Evolutionary conservation across 306 rosid genomes (phyloP).

Genomic region (Prosopis cineraria): DNA sequence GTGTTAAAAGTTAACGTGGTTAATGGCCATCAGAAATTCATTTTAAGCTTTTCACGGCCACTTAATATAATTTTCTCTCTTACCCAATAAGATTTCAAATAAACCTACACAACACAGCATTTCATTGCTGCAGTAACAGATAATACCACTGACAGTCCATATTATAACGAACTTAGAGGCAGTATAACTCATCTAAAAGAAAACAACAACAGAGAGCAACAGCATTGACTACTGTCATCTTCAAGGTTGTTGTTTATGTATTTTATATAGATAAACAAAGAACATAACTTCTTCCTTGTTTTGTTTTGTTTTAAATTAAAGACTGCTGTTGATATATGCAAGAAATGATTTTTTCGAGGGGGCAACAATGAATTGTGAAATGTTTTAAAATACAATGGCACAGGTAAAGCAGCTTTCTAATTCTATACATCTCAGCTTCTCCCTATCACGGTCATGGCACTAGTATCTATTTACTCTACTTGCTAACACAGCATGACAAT

Average conservation of each 20-base stretch:
- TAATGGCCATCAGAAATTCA: conserved; percentile 13
- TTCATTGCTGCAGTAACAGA: neutral
- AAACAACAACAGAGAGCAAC: neutral
- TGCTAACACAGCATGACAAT: neutral
- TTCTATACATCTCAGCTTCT: neutral
- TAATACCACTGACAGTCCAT: neutral
- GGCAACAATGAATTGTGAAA: neutral
- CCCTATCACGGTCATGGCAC: neutral
- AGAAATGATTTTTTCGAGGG: neutral
- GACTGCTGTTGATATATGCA: conserved; percentile 7
- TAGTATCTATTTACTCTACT: neutral
- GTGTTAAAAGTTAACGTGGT: neutral
- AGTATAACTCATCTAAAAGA: neutral
- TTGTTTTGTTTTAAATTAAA: neutral
- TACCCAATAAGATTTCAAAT: neutral
- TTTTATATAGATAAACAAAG: neutral
- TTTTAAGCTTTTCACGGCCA: neutral
- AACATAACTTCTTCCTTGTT: neutral
- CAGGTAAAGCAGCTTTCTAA: neutral
- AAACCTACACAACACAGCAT: neutral
- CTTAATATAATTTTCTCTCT: neutral
- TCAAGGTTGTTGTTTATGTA: neutral
- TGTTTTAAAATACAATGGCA: neutral
- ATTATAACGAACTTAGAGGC: neutral
- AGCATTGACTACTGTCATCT: neutral